These are phyloP conservation scores for Yamadazyma ubonensis DNA, from an alignment of 805 yeast genomes.

Conservation along the genomic window DNA sequence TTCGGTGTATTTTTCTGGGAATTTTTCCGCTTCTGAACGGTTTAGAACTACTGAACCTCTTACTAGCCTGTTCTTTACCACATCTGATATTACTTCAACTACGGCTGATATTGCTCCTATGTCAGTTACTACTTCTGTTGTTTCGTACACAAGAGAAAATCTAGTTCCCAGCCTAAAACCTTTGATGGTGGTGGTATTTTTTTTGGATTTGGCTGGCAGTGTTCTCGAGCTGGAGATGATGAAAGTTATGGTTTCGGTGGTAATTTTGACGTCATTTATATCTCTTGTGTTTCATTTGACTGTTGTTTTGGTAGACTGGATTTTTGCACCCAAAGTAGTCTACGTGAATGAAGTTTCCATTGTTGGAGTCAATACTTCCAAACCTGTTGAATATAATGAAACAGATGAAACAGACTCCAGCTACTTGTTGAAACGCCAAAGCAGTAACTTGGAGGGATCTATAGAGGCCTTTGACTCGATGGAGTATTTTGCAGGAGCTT, in stretches of 20 bases:
- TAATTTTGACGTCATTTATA: not conserved
- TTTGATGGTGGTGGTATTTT: no score
- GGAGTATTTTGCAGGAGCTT: slow-evolving; percentile 11
- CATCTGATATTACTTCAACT: no score
- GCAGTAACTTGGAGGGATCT: slow-evolving; percentile 8
- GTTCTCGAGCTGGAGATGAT: no score
- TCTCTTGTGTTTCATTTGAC: not conserved
- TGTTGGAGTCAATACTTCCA: not conserved
- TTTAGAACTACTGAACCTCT: no score
- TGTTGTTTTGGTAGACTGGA: not conserved
- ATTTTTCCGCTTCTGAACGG: no score
- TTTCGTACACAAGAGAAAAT: no score
- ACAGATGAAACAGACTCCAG: not conserved
- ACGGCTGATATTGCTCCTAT: no score
- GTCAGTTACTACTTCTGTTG: no score
- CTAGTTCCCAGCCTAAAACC: no score
- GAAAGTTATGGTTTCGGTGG: not conserved
- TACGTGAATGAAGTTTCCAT: not conserved
- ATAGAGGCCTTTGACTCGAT: slow-evolving; percentile 3
- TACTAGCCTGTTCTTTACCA: no score
- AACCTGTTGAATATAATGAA: not conserved
- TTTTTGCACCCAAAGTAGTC: not conserved
- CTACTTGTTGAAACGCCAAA: slow-evolving; percentile 6
- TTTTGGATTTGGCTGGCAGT: no score
- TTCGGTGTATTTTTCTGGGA: not conserved